Conservation (phyloP, 2,329 filamentous ascomycete species). For the Fusarium austroafricanum region DNA sequence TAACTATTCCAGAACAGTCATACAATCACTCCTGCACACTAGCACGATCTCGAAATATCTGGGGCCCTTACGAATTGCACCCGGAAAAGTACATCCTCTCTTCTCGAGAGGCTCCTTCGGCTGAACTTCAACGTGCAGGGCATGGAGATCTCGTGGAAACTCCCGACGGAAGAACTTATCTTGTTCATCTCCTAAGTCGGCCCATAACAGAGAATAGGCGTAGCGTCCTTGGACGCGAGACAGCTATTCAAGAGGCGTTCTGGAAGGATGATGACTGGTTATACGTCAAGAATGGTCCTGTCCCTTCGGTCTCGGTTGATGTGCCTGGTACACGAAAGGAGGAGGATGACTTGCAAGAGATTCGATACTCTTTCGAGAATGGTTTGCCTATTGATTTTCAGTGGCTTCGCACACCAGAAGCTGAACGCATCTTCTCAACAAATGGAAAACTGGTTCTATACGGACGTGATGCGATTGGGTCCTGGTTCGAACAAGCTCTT, state of each 20-base stretch:
- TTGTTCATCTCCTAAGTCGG: conserved; percentile 65
- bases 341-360: conserved; percentile 59
- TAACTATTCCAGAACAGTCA: no score
- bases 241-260: conserved; percentile 66
- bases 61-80: conserved; percentile 71
- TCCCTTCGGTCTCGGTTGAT: conserved; percentile 64
- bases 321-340: conserved; percentile 61
- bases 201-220: conserved; percentile 63
- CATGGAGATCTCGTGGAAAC: conserved; percentile 67
- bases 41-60: conserved; percentile 62
- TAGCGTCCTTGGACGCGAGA: conserved; percentile 66
- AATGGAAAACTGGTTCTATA: conserved; percentile 57
- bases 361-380: conserved; percentile 58
- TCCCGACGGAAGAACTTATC: conserved; percentile 61
- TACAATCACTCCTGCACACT: conserved; percentile 72
- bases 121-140: conserved; percentile 63
- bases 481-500: conserved; percentile 69
- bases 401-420: conserved; percentile 66
- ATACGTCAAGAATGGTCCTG: conserved; percentile 67
- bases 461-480: conserved; percentile 66
- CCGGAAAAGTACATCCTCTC: conserved; percentile 68
- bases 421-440: conserved; percentile 61
- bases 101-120: conserved; percentile 60
- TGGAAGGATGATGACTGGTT: conserved; percentile 70
- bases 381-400: conserved; percentile 64